Base-by-base conservation (phyloP, 208 protist genomes). In the Leishmania gerbilli region DNA sequence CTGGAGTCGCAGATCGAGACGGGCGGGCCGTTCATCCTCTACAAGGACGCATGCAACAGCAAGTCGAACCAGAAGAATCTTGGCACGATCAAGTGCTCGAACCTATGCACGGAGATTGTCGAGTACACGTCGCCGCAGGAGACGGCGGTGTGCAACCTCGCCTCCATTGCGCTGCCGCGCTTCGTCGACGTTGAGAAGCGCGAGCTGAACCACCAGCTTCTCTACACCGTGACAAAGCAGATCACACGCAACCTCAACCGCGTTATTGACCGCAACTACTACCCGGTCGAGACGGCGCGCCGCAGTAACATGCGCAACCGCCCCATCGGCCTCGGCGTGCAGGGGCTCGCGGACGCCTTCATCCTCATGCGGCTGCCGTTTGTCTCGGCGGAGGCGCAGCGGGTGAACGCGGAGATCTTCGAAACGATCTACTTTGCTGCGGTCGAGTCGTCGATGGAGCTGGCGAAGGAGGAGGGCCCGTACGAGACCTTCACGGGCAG, bases 11-110 rank as follows among this genome's bases (percentile, higher is more conserved):
- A 99, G 91, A 99, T 99, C 67, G 99, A 99, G 92, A 99, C 99
- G 2, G 99, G 99, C 69, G 99, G 95, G 34, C 99, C 99, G n/a
- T 99, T 99, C 91, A 98, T 99, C 84, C 89, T 99, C 0, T 99
- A 99, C 94, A 99, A 99, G 91, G 99, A 99, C 85, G 90, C 99
- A n/a, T 99, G 98, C 87, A 99, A 99, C 93, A 19, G 71, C 37
- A 99, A 99, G 91, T 99, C 94, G 15, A 99, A 99, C 93, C 99
- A 99, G 91, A 91, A 99, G 91, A 99, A 99, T 90, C 93, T 99
- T 19, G 99, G 99, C 79, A 99, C 98, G 11, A 99, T 99, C 88
- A 98, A 99, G 86, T 99, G 95, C 86, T 98, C 92, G 56, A 99
- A 99, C 88, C 91, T 99, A 56, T 99, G 99, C 89, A 99, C 99